Percentiles rank a stretch among this genome's conserved stretches.
Conservation (phyloP, 352 stramenopile genomes). For the Phytophthora sansomeana region DNA sequence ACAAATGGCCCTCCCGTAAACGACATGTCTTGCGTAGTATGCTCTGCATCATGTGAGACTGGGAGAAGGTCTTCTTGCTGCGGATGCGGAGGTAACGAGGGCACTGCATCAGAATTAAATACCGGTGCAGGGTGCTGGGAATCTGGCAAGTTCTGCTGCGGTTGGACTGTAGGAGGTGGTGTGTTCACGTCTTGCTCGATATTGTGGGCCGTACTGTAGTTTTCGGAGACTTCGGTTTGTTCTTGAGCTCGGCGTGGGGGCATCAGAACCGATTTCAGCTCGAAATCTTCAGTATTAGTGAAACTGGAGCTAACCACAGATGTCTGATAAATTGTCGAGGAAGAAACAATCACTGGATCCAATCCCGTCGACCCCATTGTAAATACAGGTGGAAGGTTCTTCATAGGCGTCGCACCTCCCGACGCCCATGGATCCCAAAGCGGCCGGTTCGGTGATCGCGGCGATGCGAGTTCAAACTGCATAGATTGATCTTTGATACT, state of each 20-base stretch:
- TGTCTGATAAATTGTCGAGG: too few relatives aligned
- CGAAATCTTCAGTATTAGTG: slow-evolving; percentile 30
- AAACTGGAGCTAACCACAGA: too few relatives aligned
- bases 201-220: slow-evolving; percentile 3
- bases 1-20: slow-evolving; percentile 10
- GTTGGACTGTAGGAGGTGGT: not conserved
- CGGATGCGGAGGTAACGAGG: slow-evolving; percentile 18
- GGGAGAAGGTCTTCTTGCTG: slow-evolving; percentile 18
- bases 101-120: slow-evolving; percentile 33
- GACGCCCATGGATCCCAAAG: slow-evolving; percentile 60
- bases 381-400: slow-evolving; percentile 45
- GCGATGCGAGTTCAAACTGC: slow-evolving; percentile 36
- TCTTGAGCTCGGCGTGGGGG: slow-evolving; percentile 26
- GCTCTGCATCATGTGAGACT: not conserved
- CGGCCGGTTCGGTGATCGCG: slow-evolving; percentile 40
- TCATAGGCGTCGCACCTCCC: slow-evolving; percentile 43
- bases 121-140: slow-evolving; percentile 26
- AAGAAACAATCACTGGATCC: slow-evolving; percentile 32
- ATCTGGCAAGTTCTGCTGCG: too few relatives aligned
- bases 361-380: slow-evolving; percentile 39
- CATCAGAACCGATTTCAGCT: slow-evolving; percentile 48
- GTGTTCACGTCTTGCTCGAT: not conserved
- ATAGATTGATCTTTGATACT: slow-evolving; percentile 14
- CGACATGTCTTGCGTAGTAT: not conserved
- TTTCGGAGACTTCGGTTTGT: not conserved